Evolutionary conservation across 2,329 filamentous ascomycete genomes (phyloP), one percentile per base, ranked within the genome.

Genomic region (Volutella citrinella): DNA sequence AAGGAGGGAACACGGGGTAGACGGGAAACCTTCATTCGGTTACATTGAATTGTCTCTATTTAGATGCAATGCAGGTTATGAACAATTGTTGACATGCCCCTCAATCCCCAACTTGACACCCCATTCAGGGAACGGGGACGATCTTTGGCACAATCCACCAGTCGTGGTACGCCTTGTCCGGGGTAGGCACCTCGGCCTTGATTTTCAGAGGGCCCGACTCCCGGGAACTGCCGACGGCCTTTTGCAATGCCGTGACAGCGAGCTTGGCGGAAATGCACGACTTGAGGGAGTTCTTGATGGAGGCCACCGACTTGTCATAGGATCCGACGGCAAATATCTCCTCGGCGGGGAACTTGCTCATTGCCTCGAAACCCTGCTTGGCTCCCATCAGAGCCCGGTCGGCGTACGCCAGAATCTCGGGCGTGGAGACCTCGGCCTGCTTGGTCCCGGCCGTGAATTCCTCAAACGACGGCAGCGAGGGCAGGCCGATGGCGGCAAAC

Each of bases 211-310:
- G 43, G 20, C 41, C 44, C 6, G 41, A 47, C 34, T 46, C 46
- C 38, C 32, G 49, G 31, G 41, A 52, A 38, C 53, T 59, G 13
- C 66, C 61, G 8, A 82, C 48, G 3, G 71, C 72, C 56, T 79
- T 83, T 50, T 72, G 74, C 29, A 84, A 57, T 2, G 68, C 69
- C 16, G 72, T 70, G 26, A 87, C 72, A 1, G 80, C 77, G 43
- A 89, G 74, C 6, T 78, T 78, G 1, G 82, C 71, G 8, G 78
- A 79, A 41, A 90, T 88, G 46, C 80, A 83, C n/a, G 83, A 78
- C 51, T 79, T 80, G 49, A 85, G 68, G 9, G 72, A 74, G 40
- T 76, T 71, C 56, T 78, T 82, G 10, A 75, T 66, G 15, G 76
- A 69, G 15, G 64, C 65, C 13, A 72, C 55, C 82, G 84, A 89